Base-by-base conservation (phyloP, 768 basidiomycete species). In the Lactarius pseudohatsudake region DNA sequence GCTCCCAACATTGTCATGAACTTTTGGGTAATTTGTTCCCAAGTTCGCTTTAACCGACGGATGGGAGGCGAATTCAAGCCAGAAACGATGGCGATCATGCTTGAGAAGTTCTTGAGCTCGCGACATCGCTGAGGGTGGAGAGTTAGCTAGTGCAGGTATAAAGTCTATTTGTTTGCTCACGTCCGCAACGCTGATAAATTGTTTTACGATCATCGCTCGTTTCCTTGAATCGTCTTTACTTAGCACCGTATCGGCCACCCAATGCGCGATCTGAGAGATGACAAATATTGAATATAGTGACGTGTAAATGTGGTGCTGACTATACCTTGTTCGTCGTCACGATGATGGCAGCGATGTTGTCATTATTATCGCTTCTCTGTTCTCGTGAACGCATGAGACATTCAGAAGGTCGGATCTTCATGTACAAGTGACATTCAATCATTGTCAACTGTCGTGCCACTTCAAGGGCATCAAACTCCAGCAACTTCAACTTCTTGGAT, bases 81-180 rank as follows among this genome's bases (percentile, higher is more conserved):
- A 16, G 96, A 96, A 43, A 95, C 88, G 64, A 98, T 91, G 40
- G 95, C 94, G 65, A 94, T 92, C 89, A 98, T 93, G n/a, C 89
- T 92, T 22, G 95, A 96, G 78, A 94, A 98, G 77, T 98, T 98
- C 76, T 96, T 92, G 70, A 98, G 78, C 20, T 78, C 76, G 56
- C 93, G 91, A 75, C 96, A 96, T 36, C 92, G 91, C 96, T 98
- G 69, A 9, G 13, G 18, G 41, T 55, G 11, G 28, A 15, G 57
- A 15, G 60, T 66, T 28, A 61, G 16, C 54, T 9, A 56, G 64
- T 69, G n/a, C 62, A 57, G 20, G 68, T 55, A 59, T 26, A 65
- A 58, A 26, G 22, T 67, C 20, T n/a, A 13, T 6, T 34, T 22
- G 36, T 53, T 40, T 11, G 81, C 92, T 75, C 67, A 96, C 96